phyloP scores from a whole-genome alignment of 1,284 basidiomycete species.

The Apiotrichum domesticum region DNA sequence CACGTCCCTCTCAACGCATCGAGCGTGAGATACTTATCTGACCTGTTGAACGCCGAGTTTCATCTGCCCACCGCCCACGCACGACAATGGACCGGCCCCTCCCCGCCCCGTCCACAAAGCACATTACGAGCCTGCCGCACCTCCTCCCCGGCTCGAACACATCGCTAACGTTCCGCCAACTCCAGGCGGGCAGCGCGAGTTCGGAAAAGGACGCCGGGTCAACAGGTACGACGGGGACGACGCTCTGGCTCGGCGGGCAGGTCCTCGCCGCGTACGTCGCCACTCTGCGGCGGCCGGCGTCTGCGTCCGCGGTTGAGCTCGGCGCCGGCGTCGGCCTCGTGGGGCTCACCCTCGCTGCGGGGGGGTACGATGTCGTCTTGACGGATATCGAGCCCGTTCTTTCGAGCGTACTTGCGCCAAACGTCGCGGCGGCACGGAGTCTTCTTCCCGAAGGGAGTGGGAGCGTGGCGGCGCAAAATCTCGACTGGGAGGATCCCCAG shows the following conservation, averaged over 20 bases:
- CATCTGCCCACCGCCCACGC: no score
- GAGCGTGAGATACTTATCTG: no score
- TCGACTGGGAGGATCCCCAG: conserved; percentile 29
- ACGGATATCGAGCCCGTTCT: conserved; percentile 72
- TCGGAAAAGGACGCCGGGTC: not conserved
- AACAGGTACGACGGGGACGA: conserved; percentile 64
- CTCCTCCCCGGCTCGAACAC: no score
- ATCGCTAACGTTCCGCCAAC: no score
- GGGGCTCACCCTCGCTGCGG: conserved; percentile 61
- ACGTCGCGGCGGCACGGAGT: conserved; percentile 50
- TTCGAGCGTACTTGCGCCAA: conserved; percentile 58
- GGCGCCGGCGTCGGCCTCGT: conserved; percentile 76
- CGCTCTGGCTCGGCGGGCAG: conserved; percentile 79
- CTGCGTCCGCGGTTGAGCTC: conserved; percentile 58
- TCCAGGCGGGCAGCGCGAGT: no score
- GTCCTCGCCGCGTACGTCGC: conserved; percentile 59
- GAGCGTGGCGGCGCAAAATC: no score
- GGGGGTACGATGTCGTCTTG: conserved; percentile 69
- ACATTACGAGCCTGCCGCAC: conserved; percentile 24
- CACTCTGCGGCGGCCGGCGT: conserved; percentile 16
- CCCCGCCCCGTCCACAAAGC: conserved; percentile 32
- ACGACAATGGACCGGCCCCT: conserved; percentile 53
- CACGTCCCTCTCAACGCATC: no score
- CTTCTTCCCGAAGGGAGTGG: no score
- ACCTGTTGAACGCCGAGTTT: no score